Conservation (phyloP, 495 filamentous ascomycete genomes). For the Cryomyces antarcticus region DNA sequence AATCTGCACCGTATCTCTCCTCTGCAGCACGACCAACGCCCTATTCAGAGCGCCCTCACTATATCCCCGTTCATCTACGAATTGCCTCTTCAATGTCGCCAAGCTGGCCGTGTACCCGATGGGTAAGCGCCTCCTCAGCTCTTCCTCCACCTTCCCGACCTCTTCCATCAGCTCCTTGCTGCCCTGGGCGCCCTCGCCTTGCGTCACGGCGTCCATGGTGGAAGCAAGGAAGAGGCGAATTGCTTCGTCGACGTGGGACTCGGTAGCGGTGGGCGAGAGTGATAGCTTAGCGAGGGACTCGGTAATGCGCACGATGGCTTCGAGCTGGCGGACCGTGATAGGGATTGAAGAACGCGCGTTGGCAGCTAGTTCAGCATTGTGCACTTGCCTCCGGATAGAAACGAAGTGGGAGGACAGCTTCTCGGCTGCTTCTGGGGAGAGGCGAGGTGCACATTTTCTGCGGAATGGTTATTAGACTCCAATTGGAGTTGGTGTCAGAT, state of each 20-base stretch:
- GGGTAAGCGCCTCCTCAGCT: slow-evolving; percentile 69
- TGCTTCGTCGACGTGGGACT: slow-evolving; percentile 89
- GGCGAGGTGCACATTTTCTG: slow-evolving; percentile 79
- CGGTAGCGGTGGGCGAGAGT: slow-evolving; percentile 66
- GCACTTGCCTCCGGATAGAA: slow-evolving; percentile 82
- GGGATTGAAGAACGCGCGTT: slow-evolving; percentile 82
- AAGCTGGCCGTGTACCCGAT: slow-evolving; percentile 91
- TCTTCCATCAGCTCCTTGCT: slow-evolving; percentile 82
- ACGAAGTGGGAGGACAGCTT: slow-evolving; percentile 97
- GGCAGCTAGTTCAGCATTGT: slow-evolving; percentile 68
- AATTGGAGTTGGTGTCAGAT: neutral
- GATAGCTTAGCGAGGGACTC: slow-evolving; percentile 86
- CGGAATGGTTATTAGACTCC: neutral
- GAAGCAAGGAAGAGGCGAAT: slow-evolving; percentile 92
- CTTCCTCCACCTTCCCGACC: slow-evolving; percentile 70
- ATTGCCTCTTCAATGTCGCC: slow-evolving; percentile 67
- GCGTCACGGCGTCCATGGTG: slow-evolving; percentile 94
- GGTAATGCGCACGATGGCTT: slow-evolving; percentile 92
- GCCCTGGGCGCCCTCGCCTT: slow-evolving; percentile 45
- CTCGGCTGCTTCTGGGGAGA: slow-evolving; percentile 82
- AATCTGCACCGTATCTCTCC: slow-evolving; percentile 80
- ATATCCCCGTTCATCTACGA: slow-evolving; percentile 75
- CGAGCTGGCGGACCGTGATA: slow-evolving; percentile 92
- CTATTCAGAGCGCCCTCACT: slow-evolving; percentile 68
- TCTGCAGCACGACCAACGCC: slow-evolving; percentile 66